Evolutionary conservation across 805 yeast genomes (phyloP).

Genomic region (Saccharomycopsis selenospora): DNA sequence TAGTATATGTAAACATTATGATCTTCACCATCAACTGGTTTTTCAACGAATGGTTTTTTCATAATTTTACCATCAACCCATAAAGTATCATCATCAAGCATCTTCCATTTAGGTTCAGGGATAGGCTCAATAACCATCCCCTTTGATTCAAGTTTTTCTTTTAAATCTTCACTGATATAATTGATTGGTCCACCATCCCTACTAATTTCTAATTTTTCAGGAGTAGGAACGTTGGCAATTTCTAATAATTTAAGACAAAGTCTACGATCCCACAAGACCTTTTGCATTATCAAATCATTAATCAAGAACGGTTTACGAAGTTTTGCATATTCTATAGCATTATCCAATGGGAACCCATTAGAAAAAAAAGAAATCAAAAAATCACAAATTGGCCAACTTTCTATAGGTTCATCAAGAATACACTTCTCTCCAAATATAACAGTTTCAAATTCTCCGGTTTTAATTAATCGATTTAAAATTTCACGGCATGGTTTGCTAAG

Average conservation of each 20-base stretch:
- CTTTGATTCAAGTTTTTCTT: slow-evolving; percentile 47
- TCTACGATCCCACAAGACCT: slow-evolving; percentile 93
- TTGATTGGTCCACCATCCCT: slow-evolving; percentile 89
- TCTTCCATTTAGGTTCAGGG: slow-evolving; percentile 71
- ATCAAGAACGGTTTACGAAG: slow-evolving; percentile 84
- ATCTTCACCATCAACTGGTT: slow-evolving; percentile 98
- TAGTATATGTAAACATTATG: slow-evolving; percentile 94
- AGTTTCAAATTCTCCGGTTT: slow-evolving; percentile 92
- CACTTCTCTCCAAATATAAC: slow-evolving; percentile 97
- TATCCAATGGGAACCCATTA: slow-evolving; percentile 93
- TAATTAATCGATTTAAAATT: slow-evolving; percentile 79
- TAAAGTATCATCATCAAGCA: slow-evolving; percentile 83
- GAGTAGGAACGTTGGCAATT: slow-evolving; percentile 79
- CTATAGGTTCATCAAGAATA: slow-evolving; percentile 83
- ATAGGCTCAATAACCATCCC: slow-evolving; percentile 46
- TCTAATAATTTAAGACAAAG: slow-evolving; percentile 73
- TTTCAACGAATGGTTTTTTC: slow-evolving; percentile 91
- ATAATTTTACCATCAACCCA: slow-evolving; percentile 65
- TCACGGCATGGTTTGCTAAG: slow-evolving; percentile 92
- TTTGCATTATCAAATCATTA: slow-evolving; percentile 86
- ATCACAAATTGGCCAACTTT: slow-evolving; percentile 99
- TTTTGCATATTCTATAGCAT: slow-evolving; percentile 86
- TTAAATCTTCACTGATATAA: slow-evolving; percentile 60
- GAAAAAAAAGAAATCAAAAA: slow-evolving; percentile 89
- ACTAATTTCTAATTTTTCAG: slow-evolving; percentile 77